Evolutionary conservation across 257 asterid genomes (phyloP).

Genomic region (Apocynum venetum): DNA sequence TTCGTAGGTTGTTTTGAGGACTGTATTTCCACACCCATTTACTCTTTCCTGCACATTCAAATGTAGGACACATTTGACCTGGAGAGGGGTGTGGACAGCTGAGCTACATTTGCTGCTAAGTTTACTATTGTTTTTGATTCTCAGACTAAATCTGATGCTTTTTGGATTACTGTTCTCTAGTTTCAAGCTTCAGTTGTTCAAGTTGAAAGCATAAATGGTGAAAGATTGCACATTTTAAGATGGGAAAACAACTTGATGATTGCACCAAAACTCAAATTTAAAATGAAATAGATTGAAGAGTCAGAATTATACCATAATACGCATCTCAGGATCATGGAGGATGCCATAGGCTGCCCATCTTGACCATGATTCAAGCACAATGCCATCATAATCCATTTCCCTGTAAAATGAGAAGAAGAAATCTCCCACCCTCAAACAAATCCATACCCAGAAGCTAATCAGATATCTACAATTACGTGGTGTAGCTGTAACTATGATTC

Average conservation of each 20-base stretch:
- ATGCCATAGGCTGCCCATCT: slow-evolving; percentile 94
- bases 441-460: slow-evolving; percentile 11
- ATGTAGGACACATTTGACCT: background rate
- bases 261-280: too few species aligned
- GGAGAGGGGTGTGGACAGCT: background rate
- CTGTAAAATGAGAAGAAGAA: slow-evolving; percentile 31
- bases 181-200: background rate
- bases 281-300: background rate
- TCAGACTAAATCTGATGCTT: background rate
- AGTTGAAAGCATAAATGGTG: background rate
- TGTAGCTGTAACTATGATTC: background rate
- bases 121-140: background rate
- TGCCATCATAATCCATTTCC: slow-evolving; percentile 93
- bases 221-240: background rate
- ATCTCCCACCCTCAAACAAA: slow-evolving; percentile 10
- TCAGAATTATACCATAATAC: slow-evolving; percentile 44
- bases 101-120: background rate
- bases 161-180: background rate
- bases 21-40: background rate
- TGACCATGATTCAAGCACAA: slow-evolving; percentile 96
- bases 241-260: background rate
- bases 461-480: background rate
- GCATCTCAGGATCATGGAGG: slow-evolving; percentile 73
- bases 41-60: background rate
- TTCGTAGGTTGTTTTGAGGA: background rate